These are phyloP conservation scores for Debaryomyces fabryi DNA, from an alignment of 1,139 yeast genomes.

Conservation along the genomic window DNA sequence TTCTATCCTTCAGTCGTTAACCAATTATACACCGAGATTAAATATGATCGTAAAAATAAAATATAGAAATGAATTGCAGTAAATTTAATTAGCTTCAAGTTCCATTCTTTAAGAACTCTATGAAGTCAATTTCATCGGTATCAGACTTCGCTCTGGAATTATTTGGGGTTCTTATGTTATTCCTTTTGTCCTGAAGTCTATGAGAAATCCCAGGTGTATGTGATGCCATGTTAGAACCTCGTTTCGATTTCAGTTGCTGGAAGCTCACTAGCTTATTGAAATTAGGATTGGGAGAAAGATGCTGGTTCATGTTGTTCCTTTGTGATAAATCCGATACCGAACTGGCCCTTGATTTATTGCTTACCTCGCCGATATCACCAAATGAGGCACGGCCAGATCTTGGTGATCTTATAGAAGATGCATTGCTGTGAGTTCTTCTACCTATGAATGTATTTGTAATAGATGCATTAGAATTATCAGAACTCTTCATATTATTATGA, in stretches of 20 bases:
- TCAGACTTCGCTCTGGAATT: background rate
- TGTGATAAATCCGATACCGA: conserved; percentile 7
- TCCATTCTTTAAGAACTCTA: conserved; percentile 51
- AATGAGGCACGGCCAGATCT: conserved; percentile 18
- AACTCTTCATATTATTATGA: conserved; percentile 10
- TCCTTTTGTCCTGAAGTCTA: conserved; percentile 3
- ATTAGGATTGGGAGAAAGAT: conserved; percentile 15
- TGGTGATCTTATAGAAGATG: conserved; percentile 11
- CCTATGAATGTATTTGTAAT: conserved; percentile 2
- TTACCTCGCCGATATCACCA: conserved; percentile 17
- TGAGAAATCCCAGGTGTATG: conserved; percentile 18
- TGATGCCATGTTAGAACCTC: conserved; percentile 11
- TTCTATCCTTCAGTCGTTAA: background rate
- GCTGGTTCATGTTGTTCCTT: conserved; percentile 6
- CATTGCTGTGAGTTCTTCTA: conserved; percentile 14
- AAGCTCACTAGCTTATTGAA: conserved; percentile 6
- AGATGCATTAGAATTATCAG: conserved; percentile 5
- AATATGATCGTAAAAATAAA: background rate
- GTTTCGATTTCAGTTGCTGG: conserved; percentile 5
- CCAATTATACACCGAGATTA: background rate
- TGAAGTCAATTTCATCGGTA: conserved; percentile 44
- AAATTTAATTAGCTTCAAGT: conserved; percentile 23
- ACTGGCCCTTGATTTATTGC: conserved; percentile 1
- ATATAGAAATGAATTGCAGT: background rate
- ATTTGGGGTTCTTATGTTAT: background rate